Percentiles rank a stretch among this genome's conserved stretches.
These are phyloP conservation scores for Houttuynia cordata DNA, from an alignment of 164 flowering plant genomes.

Conservation along the genomic window DNA sequence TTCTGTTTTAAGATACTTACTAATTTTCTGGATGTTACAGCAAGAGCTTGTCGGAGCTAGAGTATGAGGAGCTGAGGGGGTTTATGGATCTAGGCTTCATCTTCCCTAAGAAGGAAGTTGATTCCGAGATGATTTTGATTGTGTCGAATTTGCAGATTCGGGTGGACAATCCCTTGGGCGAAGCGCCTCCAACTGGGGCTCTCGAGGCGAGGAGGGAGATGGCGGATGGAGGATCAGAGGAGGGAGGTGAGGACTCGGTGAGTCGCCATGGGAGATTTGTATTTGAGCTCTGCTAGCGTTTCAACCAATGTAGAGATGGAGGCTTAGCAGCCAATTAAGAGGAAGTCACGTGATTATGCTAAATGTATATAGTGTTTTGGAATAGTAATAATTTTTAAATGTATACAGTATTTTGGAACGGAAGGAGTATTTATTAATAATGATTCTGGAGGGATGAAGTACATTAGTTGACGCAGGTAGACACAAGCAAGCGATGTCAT, in stretches of 20 bases:
- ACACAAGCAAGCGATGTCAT: no score
- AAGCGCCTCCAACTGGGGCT: conserved; percentile 18
- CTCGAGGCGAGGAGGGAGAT: conserved; percentile 3
- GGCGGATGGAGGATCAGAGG: conserved; percentile 12
- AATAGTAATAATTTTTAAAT: no score
- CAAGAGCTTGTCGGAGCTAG: conserved; percentile 72
- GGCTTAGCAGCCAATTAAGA: no score
- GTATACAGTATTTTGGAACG: no score
- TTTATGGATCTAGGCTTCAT: conserved; percentile 82
- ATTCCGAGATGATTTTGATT: conserved; percentile 43
- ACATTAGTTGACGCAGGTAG: no score
- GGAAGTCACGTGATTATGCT: no score
- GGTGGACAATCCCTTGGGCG: conserved; percentile 34
- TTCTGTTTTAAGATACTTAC: no score
- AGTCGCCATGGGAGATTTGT: conserved; percentile 14
- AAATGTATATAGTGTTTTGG: no score
- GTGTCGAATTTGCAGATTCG: conserved; percentile 67
- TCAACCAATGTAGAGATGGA: neutral
- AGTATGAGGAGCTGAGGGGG: conserved; percentile 74
- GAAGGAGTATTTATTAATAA: no score
- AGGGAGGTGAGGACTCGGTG: conserved; percentile 15
- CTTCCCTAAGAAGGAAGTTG: conserved; percentile 51
- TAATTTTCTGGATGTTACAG: no score
- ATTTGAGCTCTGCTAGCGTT: neutral
- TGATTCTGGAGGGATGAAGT: no score